phyloP scores from a whole-genome alignment of 2,329 filamentous ascomycete species.

The Trichoderma koningiopsis region DNA sequence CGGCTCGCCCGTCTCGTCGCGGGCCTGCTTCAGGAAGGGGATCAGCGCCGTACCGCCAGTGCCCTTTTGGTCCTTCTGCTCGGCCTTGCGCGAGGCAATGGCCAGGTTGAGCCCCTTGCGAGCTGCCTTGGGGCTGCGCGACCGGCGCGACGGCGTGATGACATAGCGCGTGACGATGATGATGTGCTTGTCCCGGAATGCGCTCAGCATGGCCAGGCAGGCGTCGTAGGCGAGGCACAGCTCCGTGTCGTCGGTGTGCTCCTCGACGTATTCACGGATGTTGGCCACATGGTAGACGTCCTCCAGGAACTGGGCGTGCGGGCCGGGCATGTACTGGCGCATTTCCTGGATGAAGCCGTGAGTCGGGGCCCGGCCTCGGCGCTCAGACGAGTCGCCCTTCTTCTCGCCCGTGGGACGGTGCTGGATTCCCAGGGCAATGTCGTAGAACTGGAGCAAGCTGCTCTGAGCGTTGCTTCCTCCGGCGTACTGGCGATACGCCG shows the following conservation, averaged over 20 bases:
- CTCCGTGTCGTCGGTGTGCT: conserved; percentile 59
- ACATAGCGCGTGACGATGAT: conserved; percentile 96
- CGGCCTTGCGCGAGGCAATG: conserved; percentile 54
- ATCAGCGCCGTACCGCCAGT: conserved; percentile 94
- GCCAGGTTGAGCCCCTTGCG: conserved; percentile 62
- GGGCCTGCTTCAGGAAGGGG: conserved; percentile 92
- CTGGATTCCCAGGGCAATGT: conserved; percentile 84
- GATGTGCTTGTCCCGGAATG: conserved; percentile 90
- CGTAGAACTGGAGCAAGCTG: conserved; percentile 96
- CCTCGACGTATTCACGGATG: conserved; percentile 79
- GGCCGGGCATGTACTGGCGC: conserved; percentile 94
- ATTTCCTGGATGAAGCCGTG: conserved; percentile 96
- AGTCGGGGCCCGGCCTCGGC: conserved; percentile 41
- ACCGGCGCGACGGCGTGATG: conserved; percentile 77
- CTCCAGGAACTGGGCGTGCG: conserved; percentile 84
- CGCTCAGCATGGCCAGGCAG: conserved; percentile 70
- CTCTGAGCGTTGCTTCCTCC: conserved; percentile 97
- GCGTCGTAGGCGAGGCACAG: conserved; percentile 86
- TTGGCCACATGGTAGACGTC: conserved; percentile 81
- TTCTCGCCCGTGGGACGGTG: conserved; percentile 86
- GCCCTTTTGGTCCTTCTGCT: conserved; percentile 69
- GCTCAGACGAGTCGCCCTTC: conserved; percentile 48
- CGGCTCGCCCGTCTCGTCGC: conserved; percentile 93
- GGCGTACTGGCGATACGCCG: conserved; percentile 78
- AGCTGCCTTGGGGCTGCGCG: conserved; percentile 57